Percentiles rank a stretch among this genome's conserved stretches.
phyloP scores from a whole-genome alignment of 1,284 basidiomycete species.

The Heterobasidion occidentale region DNA sequence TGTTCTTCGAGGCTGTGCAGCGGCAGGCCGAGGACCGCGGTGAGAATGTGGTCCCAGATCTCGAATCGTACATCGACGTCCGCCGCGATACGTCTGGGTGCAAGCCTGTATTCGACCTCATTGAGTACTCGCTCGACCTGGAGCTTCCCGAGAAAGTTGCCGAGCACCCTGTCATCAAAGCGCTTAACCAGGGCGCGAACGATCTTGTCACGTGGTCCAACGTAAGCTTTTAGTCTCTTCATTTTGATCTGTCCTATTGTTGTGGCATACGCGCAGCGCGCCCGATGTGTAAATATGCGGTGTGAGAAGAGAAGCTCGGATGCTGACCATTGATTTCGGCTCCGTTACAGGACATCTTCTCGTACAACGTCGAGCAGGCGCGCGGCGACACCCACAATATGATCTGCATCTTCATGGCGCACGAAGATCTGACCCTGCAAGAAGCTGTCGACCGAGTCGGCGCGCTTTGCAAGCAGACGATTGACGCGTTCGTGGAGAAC shows the following conservation, averaged over 20 bases:
- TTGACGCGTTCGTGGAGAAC: slow-evolving; percentile 27
- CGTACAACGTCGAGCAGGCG: slow-evolving; percentile 35
- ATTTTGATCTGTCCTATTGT: neutral
- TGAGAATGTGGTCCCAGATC: slow-evolving; percentile 23
- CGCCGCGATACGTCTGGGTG: slow-evolving; percentile 27
- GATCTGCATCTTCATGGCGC: slow-evolving; percentile 28
- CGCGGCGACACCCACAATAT: slow-evolving; percentile 36
- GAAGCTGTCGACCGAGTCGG: slow-evolving; percentile 33
- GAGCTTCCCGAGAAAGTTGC: slow-evolving; percentile 30
- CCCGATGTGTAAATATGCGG: too few species aligned
- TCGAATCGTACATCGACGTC: slow-evolving; percentile 29
- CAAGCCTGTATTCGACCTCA: slow-evolving; percentile 30
- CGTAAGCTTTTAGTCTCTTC: slow-evolving; percentile 19
- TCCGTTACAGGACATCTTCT: slow-evolving; percentile 30
- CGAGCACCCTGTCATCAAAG: slow-evolving; percentile 26
- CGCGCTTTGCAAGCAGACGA: slow-evolving; percentile 27
- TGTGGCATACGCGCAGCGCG: too few species aligned
- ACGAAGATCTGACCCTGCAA: slow-evolving; percentile 28
- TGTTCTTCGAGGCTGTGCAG: slow-evolving; percentile 30
- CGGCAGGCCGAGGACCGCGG: slow-evolving; percentile 26
- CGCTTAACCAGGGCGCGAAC: slow-evolving; percentile 29
- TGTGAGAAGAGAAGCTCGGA: too few species aligned
- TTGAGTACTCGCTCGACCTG: slow-evolving; percentile 31
- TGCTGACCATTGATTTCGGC: neutral
- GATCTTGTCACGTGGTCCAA: slow-evolving; percentile 35